Evolutionary conservation across 1,284 basidiomycete genomes (phyloP).

Genomic region (Ceratobasidium sp.): DNA sequence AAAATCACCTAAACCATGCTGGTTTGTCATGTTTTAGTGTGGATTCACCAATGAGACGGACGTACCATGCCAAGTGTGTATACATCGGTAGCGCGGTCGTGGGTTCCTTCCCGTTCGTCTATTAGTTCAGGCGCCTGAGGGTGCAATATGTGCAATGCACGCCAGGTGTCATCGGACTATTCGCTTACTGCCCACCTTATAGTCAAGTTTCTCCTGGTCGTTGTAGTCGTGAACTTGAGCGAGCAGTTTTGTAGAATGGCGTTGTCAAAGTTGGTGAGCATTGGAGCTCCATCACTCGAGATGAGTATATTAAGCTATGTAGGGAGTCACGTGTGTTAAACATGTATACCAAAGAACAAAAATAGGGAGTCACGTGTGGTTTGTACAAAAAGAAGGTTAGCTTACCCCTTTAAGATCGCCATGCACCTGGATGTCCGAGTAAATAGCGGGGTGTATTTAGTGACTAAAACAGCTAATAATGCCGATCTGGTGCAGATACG

Average conservation of each 20-base stretch:
- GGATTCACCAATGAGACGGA: too few species aligned
- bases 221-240: neutral
- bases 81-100: neutral
- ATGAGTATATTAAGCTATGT: neutral
- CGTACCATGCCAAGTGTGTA: slow-evolving; percentile 19
- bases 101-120: neutral
- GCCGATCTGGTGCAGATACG: neutral
- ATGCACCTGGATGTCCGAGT: neutral
- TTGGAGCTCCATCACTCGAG: neutral
- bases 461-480: neutral
- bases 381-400: neutral
- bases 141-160: neutral
- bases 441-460: neutral
- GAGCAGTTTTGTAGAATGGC: neutral
- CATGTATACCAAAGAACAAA: too few species aligned
- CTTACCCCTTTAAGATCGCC: neutral
- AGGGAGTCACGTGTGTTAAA: too few species aligned
- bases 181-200: neutral
- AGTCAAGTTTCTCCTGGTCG: neutral
- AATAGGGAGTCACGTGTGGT: too few species aligned
- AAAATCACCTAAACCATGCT: too few species aligned
- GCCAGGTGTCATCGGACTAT: neutral
- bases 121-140: slow-evolving; percentile 8
- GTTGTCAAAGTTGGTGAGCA: neutral
- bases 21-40: too few species aligned